phyloP scores from a whole-genome alignment of 345 rosid genomes.

The Anacardium occidentale region DNA sequence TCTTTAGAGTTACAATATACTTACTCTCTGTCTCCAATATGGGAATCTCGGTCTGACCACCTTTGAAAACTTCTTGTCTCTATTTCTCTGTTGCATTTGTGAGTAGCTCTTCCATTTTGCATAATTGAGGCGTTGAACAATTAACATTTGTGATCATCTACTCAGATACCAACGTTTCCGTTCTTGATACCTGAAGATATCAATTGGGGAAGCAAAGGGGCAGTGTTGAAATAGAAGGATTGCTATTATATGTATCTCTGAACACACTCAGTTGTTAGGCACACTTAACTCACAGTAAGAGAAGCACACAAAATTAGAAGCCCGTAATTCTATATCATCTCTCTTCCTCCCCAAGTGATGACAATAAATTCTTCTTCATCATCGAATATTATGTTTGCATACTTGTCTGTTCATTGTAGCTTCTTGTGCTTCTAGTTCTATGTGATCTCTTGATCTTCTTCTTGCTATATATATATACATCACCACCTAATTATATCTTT shows the following conservation, averaged over 20 bases:
- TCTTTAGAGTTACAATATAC: not conserved
- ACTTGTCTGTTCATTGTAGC: too few relatives aligned
- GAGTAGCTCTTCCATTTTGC: too few relatives aligned
- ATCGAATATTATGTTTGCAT: not conserved
- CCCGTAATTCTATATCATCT: not conserved
- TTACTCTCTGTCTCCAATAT: not conserved
- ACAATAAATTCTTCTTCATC: not conserved
- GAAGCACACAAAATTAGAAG: not conserved
- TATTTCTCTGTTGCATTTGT: not conserved
- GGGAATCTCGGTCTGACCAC: not conserved
- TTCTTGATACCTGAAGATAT: not conserved
- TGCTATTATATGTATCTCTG: constrained; percentile 11
- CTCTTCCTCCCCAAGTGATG: not conserved
- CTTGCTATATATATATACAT: too few relatives aligned
- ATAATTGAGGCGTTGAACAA: too few relatives aligned
- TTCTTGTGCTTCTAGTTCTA: too few relatives aligned
- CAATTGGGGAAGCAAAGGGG: not conserved
- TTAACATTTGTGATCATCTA: constrained; percentile 17
- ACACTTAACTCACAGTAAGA: constrained; percentile 7
- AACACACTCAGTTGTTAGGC: not conserved
- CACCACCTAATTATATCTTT: too few relatives aligned
- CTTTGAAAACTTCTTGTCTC: not conserved
- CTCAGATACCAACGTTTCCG: constrained; percentile 16
- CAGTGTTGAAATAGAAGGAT: not conserved
- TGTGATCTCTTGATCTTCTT: too few relatives aligned